Evolutionary conservation across 2,329 filamentous ascomycete genomes (phyloP).

Genomic region (Sporothrix variecibatus): DNA sequence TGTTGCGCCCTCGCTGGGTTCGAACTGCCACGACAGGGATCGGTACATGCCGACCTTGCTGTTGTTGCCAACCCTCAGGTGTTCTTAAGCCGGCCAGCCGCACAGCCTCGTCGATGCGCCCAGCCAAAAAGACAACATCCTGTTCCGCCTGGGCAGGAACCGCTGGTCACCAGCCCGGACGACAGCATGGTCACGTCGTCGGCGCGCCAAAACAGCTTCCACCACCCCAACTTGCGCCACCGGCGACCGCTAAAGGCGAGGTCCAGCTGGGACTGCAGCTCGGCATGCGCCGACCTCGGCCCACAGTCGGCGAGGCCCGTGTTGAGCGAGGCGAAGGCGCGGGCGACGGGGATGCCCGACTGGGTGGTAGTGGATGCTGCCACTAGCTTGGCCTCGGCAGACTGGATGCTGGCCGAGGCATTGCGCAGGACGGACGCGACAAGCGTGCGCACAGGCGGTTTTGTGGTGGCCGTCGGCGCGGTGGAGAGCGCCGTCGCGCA

Average conservation of each 20-base stretch:
- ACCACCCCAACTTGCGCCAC: conserved; percentile 86
- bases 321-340: conserved; percentile 54
- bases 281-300: conserved; percentile 75
- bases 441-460: conserved; percentile 65
- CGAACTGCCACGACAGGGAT: conserved; percentile 31
- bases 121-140: conserved; percentile 79
- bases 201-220: conserved; percentile 92
- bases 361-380: conserved; percentile 29
- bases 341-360: conserved; percentile 35
- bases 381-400: conserved; percentile 48
- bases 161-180: conserved; percentile 73
- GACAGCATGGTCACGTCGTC: conserved; percentile 88
- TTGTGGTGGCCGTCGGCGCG: conserved; percentile 51
- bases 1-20: neutral
- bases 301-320: conserved; percentile 72
- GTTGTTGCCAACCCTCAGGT: conserved; percentile 8
- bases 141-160: conserved; percentile 81
- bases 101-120: conserved; percentile 50
- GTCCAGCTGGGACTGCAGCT: conserved; percentile 79
- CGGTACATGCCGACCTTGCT: conserved; percentile 31
- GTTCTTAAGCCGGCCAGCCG: conserved; percentile 23
- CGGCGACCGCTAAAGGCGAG: conserved; percentile 71
- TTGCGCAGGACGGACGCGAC: conserved; percentile 66
- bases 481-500: conserved; percentile 52
- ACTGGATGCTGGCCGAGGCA: conserved; percentile 52